Base-by-base conservation (phyloP, 768 basidiomycete genomes). In the Podaxis sp. region DNA sequence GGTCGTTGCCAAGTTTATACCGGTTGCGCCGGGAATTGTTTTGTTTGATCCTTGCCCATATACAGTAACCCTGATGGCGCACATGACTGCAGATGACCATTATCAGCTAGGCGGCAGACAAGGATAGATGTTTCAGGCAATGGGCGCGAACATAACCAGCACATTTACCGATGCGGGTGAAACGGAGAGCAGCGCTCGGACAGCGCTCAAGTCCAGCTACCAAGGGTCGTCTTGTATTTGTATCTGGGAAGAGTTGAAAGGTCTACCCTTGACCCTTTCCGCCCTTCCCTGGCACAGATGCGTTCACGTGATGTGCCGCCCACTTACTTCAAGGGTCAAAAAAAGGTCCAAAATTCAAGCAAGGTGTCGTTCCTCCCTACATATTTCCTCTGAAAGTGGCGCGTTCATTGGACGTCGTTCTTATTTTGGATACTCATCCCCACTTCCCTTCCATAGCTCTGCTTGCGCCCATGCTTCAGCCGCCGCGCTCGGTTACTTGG, bases 1-100 rank as follows among this genome's bases (percentile, higher is more conserved):
- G 53, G 65, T 68, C 59, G 70, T 69, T 67, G 69, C 64, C 67
- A 71, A 67, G 74, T 73, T 73, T 77, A 72, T 74, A 66, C 74
- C 73, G 73, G 70, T 72, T 50, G 65, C 63, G 65, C 68, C 73
- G 74, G 73, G 69, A 74, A 72, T 74, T 64, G 61, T 42, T 64
- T 64, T 69, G 62, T 68, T 61, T 52, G 32, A 46, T 28, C 57
- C 37, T 35, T 62, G 42, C 46, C 57, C 37, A 58, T 50, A 59
- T 59, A 5, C 40, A 46, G 52, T 27, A 61, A 25, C n/a, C 55
- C 37, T 64, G 63, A 60, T 55, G 61, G 63, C 61, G 61, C 63
- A 47, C 59, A 61, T 64, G 57, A 62, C 61, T 40, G 50, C 50
- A 27, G 36, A 25, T 35, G 56, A 57, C 60, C 50, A 46, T 47